Conservation (phyloP, 139 green algal species). For the Chlorella sp. region DNA sequence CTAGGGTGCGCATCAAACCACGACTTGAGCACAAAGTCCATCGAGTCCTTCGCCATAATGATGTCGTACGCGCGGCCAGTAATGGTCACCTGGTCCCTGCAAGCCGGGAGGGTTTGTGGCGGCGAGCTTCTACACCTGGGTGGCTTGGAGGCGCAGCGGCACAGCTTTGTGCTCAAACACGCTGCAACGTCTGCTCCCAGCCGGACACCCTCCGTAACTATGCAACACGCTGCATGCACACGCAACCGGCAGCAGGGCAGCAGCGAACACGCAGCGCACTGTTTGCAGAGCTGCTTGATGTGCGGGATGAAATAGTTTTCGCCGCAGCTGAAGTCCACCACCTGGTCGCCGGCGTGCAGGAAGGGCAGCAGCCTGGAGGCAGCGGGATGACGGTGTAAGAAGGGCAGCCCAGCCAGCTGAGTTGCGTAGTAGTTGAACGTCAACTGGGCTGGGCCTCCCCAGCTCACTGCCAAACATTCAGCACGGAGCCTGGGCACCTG, state of each 20-base stretch:
- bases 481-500: neutral
- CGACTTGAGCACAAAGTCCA: conserved; percentile 49
- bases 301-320: conserved; percentile 65
- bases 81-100: conserved; percentile 31
- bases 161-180: too few species aligned
- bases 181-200: too few species aligned
- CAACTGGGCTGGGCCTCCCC: too few species aligned
- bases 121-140: neutral
- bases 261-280: neutral
- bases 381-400: neutral
- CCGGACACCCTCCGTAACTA: too few species aligned
- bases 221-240: too few species aligned
- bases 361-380: neutral
- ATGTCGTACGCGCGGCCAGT: conserved; percentile 64
- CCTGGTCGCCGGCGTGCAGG: conserved; percentile 37
- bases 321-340: conserved; percentile 78
- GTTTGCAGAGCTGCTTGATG: conserved; percentile 41
- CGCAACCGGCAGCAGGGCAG: neutral
- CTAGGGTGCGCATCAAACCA: conserved; percentile 49
- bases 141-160: too few species aligned
- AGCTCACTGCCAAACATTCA: neutral
- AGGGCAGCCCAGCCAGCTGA: neutral
- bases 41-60: conserved; percentile 52
- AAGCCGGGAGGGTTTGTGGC: neutral
- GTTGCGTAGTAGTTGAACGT: too few species aligned